Conservation (phyloP, 805 yeast species). For the Brettanomyces anomalus region DNA sequence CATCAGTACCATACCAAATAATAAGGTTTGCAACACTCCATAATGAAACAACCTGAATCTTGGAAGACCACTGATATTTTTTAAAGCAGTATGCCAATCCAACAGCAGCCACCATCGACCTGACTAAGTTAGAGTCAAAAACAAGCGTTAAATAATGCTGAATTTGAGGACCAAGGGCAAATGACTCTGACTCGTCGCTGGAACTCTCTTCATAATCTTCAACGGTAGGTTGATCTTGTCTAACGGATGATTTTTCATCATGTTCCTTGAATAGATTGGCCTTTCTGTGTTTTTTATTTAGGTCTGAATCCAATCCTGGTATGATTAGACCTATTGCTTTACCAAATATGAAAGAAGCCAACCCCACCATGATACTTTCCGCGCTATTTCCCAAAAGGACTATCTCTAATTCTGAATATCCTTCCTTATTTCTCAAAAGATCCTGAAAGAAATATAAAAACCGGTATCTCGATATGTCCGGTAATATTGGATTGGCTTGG, state of each 20-base stretch:
- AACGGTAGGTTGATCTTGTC: background rate
- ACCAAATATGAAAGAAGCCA: background rate
- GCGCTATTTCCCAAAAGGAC: slow-evolving; percentile 14
- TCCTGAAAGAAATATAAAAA: background rate
- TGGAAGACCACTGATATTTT: slow-evolving; percentile 59
- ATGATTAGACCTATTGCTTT: background rate
- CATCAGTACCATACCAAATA: slow-evolving; percentile 40
- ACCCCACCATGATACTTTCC: slow-evolving; percentile 12
- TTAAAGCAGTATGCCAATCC: slow-evolving; percentile 68
- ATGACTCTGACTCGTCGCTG: background rate
- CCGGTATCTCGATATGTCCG: slow-evolving; percentile 1
- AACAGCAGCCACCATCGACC: slow-evolving; percentile 49
- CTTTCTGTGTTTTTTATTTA: background rate
- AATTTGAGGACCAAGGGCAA: background rate
- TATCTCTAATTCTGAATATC: slow-evolving; percentile 40
- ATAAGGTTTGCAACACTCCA: slow-evolving; percentile 59
- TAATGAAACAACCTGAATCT: slow-evolving; percentile 53
- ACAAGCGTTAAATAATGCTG: slow-evolving; percentile 24
- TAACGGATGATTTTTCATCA: background rate
- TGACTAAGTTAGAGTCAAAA: slow-evolving; percentile 17
- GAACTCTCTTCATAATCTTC: background rate
- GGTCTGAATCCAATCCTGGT: slow-evolving; percentile 7
- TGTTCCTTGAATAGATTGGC: background rate
- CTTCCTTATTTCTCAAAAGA: slow-evolving; percentile 23
- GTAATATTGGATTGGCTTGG: background rate